Evolutionary conservation across 768 basidiomycete genomes (phyloP), one percentile per base, ranked within the genome.

Genomic region (Udeniomyces megalosporus): DNA sequence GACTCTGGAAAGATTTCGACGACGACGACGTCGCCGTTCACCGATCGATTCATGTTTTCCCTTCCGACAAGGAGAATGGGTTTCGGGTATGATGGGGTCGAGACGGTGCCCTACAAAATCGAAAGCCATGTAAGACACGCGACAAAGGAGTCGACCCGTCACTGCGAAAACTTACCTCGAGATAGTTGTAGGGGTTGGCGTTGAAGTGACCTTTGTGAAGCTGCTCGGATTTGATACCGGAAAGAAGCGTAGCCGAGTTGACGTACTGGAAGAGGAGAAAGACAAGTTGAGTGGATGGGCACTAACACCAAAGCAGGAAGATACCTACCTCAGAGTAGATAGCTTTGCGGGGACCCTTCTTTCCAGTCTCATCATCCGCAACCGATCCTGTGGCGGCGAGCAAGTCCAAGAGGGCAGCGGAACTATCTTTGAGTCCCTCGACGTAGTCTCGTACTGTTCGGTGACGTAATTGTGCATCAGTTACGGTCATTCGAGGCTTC

Each of bases 131-230:
- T 45, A 22, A 26, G 35, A 0, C 24, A 1, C 34, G 17, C 24
- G 57, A 2, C 35, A 8, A 24, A 24, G 5, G 22, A 28, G 10
- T 26, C 22, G 6, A 20, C 38, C 38, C 10, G 38, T 17, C 17
- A n/a, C n/a, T 42, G 8, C 38, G 8, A 8, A 42, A 31, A 71
- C 78, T 57, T 48, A 84, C 88, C 79, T 96, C 93, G 15, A 96
- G 78, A 68, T 92, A 97, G 72, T 99, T 97, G 74, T 91, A 99
- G 67, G 84, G 84, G 68, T 88, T 95, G 2, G 91, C 88, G 69
- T 86, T 90, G 75, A 93, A 99, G 71, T 92, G 84, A 0, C 95
- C 95, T 75, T 96, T 89, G 69, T 89, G 81, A 3, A 92, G 79
- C 46, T 84, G 77, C 2, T 88, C 88, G 3, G 81, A 80, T 72